phyloP scores from a whole-genome alignment of 2,329 filamentous ascomycete species.

The Colletotrichum musae region DNA sequence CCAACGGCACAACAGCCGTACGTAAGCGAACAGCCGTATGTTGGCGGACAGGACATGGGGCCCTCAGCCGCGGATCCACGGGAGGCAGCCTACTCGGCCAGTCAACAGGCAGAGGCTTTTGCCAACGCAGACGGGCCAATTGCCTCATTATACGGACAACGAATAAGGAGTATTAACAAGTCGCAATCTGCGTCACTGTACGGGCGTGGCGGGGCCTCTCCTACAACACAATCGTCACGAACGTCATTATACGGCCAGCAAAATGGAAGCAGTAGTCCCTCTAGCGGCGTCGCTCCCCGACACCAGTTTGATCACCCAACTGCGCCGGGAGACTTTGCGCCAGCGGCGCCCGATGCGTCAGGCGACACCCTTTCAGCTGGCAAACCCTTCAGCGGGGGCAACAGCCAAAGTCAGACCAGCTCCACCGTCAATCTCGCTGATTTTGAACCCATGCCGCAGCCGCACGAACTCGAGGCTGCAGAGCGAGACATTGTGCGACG shows the following conservation, averaged over 20 bases:
- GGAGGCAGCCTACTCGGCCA: not conserved
- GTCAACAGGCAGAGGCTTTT: conserved; percentile 3
- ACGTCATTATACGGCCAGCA: conserved; percentile 15
- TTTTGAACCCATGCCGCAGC: conserved; percentile 29
- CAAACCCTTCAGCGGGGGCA: not conserved
- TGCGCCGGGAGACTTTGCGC: conserved; percentile 30
- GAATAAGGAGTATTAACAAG: not conserved
- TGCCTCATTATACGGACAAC: conserved; percentile 16
- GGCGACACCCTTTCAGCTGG: conserved; percentile 1
- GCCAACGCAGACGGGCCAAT: conserved; percentile 6
- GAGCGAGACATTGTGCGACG: conserved; percentile 34
- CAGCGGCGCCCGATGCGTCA: conserved; percentile 14
- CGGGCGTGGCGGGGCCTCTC: not conserved
- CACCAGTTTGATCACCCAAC: conserved; percentile 36
- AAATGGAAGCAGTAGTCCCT: not conserved
- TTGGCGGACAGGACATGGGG: not conserved
- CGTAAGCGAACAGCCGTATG: not conserved
- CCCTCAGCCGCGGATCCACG: not conserved
- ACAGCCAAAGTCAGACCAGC: conserved; percentile 23
- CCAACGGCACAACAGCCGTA: not conserved
- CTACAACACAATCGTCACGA: not conserved
- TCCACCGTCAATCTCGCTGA: conserved; percentile 35
- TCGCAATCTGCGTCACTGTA: conserved; percentile 7
- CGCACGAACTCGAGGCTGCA: conserved; percentile 37
- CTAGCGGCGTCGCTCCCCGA: conserved; percentile 9